Base-by-base conservation (phyloP, 179 eudicot species). In the Corrigiola litoralis region DNA sequence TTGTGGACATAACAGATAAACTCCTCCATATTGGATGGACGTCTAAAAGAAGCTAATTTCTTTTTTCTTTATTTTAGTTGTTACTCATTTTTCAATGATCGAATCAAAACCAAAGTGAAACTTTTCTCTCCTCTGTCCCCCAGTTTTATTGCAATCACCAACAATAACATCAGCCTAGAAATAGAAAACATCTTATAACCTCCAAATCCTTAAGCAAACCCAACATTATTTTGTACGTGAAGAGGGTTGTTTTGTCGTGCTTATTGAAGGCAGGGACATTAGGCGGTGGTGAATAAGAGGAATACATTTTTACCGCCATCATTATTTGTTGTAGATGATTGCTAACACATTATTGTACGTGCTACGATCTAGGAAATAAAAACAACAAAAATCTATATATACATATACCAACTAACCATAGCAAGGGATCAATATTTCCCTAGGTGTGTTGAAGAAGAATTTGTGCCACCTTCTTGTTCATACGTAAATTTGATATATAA, bases 1-100 rank as follows among this genome's bases (percentile, higher is more conserved):
- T 56, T 23, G 7, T 64, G 28, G 28, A 68, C 65, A 71, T 34
- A 64, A 21, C 21, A 33, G 38, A 71, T 12, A n/a, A n/a, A n/a
- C 25, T 16, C 48, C 40, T 58, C 66, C 60, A 40, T 18, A 42
- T 21, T 42, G 17, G 11, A 61, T 51, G 76, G 76, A 66, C 55
- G 60, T 51, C 49, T 53, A 52, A 20, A 44, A 31, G 27, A 51
- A 29, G 25, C 63, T 59, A 66, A 42, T 51, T 42, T 58, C n/a
- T n/a, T 56, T 59, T 28, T 59, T 48, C 16, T 32, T 29, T 49
- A 29, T 49, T 38, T 0, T 21, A 8, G 10, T 23, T 7, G 13
- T 49, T 31, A 49, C 54, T 20, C 31, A 23, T 20, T 49, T 24
- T 23, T 6, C 54, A 29, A 49, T 20, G 32, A 38, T 0, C 25